Evolutionary conservation across 2,329 filamentous ascomycete species (phyloP).

Genomic region (Colletotrichum tropicale): DNA sequence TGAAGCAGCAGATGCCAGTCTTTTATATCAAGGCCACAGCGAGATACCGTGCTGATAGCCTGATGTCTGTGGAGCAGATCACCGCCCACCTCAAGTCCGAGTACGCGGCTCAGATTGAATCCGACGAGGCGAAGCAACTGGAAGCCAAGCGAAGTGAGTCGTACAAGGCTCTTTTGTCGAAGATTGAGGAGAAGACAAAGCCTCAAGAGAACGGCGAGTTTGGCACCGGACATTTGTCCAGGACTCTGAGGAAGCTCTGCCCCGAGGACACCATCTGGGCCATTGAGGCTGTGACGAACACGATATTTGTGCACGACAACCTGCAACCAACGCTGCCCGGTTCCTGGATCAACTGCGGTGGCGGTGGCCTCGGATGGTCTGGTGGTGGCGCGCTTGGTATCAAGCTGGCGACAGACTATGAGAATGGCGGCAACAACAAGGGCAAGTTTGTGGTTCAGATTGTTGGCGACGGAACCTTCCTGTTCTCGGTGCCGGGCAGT

Average conservation of each 20-base stretch:
- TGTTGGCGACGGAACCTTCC: slow-evolving; percentile 61
- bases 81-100: slow-evolving; percentile 60
- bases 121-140: slow-evolving; percentile 41
- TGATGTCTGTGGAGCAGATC: slow-evolving; percentile 72
- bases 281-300: slow-evolving; percentile 79
- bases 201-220: slow-evolving; percentile 62
- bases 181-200: slow-evolving; percentile 60
- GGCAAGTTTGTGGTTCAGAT: slow-evolving; percentile 57
- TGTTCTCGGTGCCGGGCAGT: slow-evolving; percentile 59
- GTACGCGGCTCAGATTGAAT: slow-evolving; percentile 42
- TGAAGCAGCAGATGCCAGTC: slow-evolving; percentile 75
- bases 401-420: slow-evolving; percentile 66
- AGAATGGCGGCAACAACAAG: slow-evolving; percentile 43
- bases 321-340: slow-evolving; percentile 71
- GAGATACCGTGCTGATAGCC: slow-evolving; percentile 70
- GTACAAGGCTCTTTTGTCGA: slow-evolving; percentile 62
- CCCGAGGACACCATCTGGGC: slow-evolving; percentile 69
- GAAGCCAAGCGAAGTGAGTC: slow-evolving; percentile 60
- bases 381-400: slow-evolving; percentile 78
- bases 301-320: slow-evolving; percentile 71
- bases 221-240: slow-evolving; percentile 44
- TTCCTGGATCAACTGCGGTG: slow-evolving; percentile 82
- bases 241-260: slow-evolving; percentile 34
- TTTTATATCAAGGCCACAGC: slow-evolving; percentile 72
- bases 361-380: slow-evolving; percentile 81